A percentile compares a stretch with the other conserved stretches of the same genome.
Conservation (phyloP, 2,329 filamentous ascomycete species). For the Talaromyces rugulosus region DNA sequence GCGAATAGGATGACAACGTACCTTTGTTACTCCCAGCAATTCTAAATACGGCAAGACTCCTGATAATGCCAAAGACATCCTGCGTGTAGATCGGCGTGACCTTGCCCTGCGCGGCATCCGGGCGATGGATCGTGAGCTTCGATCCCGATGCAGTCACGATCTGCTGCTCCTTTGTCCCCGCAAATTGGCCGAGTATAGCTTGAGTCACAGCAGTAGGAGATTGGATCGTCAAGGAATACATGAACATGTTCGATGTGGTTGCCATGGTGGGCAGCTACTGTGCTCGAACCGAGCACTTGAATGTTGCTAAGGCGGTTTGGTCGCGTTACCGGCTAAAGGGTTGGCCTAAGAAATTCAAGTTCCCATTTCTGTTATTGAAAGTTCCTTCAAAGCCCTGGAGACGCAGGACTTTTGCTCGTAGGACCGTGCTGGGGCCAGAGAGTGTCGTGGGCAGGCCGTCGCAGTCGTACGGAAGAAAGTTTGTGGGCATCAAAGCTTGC, state of each 20-base stretch:
- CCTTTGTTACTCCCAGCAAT: conserved; percentile 94
- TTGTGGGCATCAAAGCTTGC: conserved; percentile 2
- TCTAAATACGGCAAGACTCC: conserved; percentile 81
- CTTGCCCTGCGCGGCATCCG: conserved; percentile 80
- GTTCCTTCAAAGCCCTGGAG: background rate
- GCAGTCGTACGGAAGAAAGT: background rate
- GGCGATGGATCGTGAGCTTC: conserved; percentile 79
- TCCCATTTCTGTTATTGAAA: conserved; percentile 32
- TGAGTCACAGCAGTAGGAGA: conserved; percentile 84
- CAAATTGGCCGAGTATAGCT: conserved; percentile 91
- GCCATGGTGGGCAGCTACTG: conserved; percentile 63
- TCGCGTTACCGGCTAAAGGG: conserved; percentile 17
- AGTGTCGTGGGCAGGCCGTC: background rate
- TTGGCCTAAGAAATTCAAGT: conserved; percentile 24
- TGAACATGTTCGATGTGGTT: conserved; percentile 96
- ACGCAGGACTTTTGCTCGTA: background rate
- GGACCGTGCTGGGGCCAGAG: background rate
- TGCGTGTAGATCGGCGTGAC: conserved; percentile 83
- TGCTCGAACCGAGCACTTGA: conserved; percentile 11
- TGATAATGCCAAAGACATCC: conserved; percentile 93
- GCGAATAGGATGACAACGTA: conserved; percentile 49
- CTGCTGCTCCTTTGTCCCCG: conserved; percentile 94
- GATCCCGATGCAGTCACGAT: conserved; percentile 93
- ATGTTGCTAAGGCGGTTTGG: background rate
- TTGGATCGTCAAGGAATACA: conserved; percentile 96